phyloP scores from a whole-genome alignment of 1,139 yeast genomes.

The Scheffersomyces lignicola region DNA sequence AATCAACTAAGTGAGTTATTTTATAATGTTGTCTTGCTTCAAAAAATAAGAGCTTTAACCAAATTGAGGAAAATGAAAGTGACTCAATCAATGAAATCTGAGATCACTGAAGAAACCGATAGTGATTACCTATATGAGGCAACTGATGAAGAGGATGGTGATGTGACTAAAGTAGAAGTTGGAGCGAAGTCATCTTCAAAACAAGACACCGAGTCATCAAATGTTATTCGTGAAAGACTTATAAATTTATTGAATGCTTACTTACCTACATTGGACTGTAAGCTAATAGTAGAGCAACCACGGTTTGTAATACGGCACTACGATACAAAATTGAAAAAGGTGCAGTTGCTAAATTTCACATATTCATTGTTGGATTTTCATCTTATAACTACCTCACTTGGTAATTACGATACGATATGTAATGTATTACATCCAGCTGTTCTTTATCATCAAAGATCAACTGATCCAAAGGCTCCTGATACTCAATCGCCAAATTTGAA shows the following conservation, averaged over 20 bases:
- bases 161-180: constrained; percentile 5
- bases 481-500: not conserved
- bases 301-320: constrained; percentile 35
- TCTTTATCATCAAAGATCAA: constrained; percentile 29
- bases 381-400: constrained; percentile 30
- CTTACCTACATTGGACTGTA: constrained; percentile 44
- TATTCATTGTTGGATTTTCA: constrained; percentile 42
- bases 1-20: constrained; percentile 41
- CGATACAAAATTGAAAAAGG: constrained; percentile 17
- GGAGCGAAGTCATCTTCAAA: no score
- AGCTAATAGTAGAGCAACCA: constrained; percentile 46
- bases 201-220: not conserved
- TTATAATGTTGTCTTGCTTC: constrained; percentile 34
- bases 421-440: constrained; percentile 36
- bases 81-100: constrained; percentile 3
- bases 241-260: constrained; percentile 36
- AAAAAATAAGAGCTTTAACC: constrained; percentile 31
- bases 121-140: constrained; percentile 6
- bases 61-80: constrained; percentile 14
- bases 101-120: constrained; percentile 3
- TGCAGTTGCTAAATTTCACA: constrained; percentile 34
- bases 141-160: constrained; percentile 1
- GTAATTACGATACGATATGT: constrained; percentile 39
- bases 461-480: not conserved
- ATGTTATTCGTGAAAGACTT: constrained; percentile 8